Evolutionary conservation across 2,329 filamentous ascomycete genomes (phyloP), one percentile per base, ranked within the genome.

Genomic region (Penicillium sp.): DNA sequence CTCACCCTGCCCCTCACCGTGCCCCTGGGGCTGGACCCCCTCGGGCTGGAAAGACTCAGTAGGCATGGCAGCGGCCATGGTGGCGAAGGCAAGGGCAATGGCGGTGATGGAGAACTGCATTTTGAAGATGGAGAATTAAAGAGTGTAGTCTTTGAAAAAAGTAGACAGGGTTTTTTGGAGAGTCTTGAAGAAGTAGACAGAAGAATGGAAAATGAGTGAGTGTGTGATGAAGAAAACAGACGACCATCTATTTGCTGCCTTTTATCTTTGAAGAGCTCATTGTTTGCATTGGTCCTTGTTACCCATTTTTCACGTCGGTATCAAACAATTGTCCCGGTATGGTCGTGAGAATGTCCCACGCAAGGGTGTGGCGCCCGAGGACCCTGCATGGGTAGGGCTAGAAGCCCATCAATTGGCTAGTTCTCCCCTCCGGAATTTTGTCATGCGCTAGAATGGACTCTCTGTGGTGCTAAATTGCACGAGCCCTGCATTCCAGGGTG

Each of bases 61-160:
- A 33, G 71, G 70, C 9, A 67, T 48, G 52, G 72, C 72, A 49
- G 62, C 64, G 47, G 67, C 70, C 39, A 72, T 57, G 64, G 65
- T 62, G 59, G 72, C 66, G 59, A 74, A 60, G 51, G 70, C 70
- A 51, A 72, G 64, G 54, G 69, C 60, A 63, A 67, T 61, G 51
- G 70, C 55, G 63, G 63, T 59, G 48, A 72, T 47, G 51, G 69
- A 63, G 67, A 74, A 73, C 68, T 75, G 67, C 72, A 75, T 75
- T 72, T 60, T 73, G 72, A 69, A 53, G 63, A 67, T 50, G 19
- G 37, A 29, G 58, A 56, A 62, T 65, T 67, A 59, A 62, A 64
- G 60, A 61, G 57, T 60, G 46, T 58, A 53, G 44, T 54, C 54
- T 62, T 62, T 48, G 51, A 59, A 57, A 50, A 60, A 51, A 43